These are phyloP conservation scores for Setaria viridis DNA, from an alignment of 202 grass and related monocot species.

Conservation along the genomic window DNA sequence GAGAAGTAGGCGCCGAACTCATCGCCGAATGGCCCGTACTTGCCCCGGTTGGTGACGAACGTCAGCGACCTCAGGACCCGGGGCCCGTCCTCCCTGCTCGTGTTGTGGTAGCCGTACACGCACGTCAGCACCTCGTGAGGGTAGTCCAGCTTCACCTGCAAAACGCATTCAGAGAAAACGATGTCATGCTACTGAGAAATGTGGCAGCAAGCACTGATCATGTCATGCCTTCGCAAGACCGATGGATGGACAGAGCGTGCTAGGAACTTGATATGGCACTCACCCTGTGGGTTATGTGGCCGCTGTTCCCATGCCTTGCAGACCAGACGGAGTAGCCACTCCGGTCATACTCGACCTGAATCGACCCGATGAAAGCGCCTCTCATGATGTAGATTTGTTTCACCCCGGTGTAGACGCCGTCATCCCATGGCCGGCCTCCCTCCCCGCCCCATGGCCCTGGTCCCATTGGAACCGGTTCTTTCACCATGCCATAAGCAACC, in stretches of 20 bases:
- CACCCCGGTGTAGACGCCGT: slow-evolving; percentile 77
- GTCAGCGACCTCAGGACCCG: slow-evolving; percentile 72
- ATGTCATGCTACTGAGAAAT: background rate
- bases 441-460: slow-evolving; percentile 95
- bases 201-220: background rate
- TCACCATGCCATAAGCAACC: slow-evolving; percentile 67
- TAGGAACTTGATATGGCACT: slow-evolving; percentile 32
- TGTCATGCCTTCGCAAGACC: background rate
- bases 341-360: slow-evolving; percentile 89
- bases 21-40: slow-evolving; percentile 80
- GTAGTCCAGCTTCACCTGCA: slow-evolving; percentile 80
- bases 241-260: background rate
- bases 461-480: slow-evolving; percentile 75
- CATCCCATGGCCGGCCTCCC: slow-evolving; percentile 87
- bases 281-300: slow-evolving; percentile 85
- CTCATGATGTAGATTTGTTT: slow-evolving; percentile 78
- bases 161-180: background rate
- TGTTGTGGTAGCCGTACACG: slow-evolving; percentile 77
- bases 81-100: slow-evolving; percentile 45
- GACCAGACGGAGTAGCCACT: slow-evolving; percentile 81
- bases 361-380: slow-evolving; percentile 73
- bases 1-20: slow-evolving; percentile 76
- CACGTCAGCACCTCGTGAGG: slow-evolving; percentile 85
- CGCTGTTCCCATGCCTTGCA: slow-evolving; percentile 71
- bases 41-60: slow-evolving; percentile 67